A percentile compares a stretch with the other conserved stretches of the same genome.
phyloP scores from a whole-genome alignment of 306 rosid genomes.

The Purshia tridentata region DNA sequence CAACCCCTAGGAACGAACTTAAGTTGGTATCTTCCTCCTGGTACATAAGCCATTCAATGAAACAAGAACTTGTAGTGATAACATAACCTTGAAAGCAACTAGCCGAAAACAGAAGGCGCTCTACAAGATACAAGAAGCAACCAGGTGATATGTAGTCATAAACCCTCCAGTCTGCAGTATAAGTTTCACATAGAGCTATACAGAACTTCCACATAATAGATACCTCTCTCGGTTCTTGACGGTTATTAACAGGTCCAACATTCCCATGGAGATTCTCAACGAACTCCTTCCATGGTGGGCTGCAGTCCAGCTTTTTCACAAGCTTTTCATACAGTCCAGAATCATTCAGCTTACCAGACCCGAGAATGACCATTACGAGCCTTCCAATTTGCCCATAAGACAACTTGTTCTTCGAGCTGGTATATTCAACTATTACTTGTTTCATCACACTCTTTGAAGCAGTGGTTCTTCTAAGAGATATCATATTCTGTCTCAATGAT shows the following conservation, averaged over 20 bases:
- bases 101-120: conserved; percentile 43
- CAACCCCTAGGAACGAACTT: neutral
- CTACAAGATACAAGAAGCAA: conserved; percentile 60
- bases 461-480: conserved; percentile 32
- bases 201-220: neutral
- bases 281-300: conserved; percentile 42
- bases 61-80: conserved; percentile 50
- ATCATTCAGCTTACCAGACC: conserved; percentile 24
- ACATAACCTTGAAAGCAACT: conserved; percentile 35
- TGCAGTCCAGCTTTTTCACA: conserved; percentile 11
- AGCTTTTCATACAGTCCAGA: conserved; percentile 25
- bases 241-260: neutral
- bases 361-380: conserved; percentile 41
- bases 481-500: conserved; percentile 27
- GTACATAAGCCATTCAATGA: conserved; percentile 53
- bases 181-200: conserved; percentile 42
- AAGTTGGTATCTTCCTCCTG: conserved; percentile 18
- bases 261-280: conserved; percentile 5
- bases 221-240: neutral
- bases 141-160: conserved; percentile 41
- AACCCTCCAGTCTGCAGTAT: conserved; percentile 29
- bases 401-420: conserved; percentile 4
- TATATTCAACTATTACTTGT: conserved; percentile 26
- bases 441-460: conserved; percentile 26
- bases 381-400: conserved; percentile 53